Base-by-base conservation (phyloP, 2,329 filamentous ascomycete species). In the Allantophomopsis lycopodina region DNA sequence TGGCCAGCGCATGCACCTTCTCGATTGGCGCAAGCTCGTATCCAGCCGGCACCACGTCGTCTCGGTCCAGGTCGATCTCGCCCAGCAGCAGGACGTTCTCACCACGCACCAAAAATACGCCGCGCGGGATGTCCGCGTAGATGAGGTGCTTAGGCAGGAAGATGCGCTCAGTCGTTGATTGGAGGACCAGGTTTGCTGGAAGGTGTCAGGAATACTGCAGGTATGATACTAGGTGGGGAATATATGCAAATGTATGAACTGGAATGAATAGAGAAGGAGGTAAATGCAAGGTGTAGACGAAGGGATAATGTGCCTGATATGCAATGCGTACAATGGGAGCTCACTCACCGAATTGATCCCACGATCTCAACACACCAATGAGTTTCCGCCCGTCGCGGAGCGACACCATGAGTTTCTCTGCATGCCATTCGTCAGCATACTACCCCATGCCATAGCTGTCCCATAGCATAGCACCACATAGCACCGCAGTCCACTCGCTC, bases 21-120 rank as follows among this genome's bases (percentile, higher is more conserved):
- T 80, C 73, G 36, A 77, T 65, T 1, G 84, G 71, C 2, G 77
- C 86, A 46, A 59, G 55, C 51, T 75, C 65, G 46, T 82, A 86
- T 23, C 79, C 76, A 4, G 68, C 59, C 1, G 85, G 86, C 12
- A 86, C 70, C 42, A 93, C 79, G 59, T 98, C 91, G 60, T 98
- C 91, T 55, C 83, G 86, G 65, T 98, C 91, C 17, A 98, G 75
- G 58, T 98, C 91, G 52, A 98, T 94, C 62, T 96, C 93, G 31
- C 91, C 91, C 14, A 96, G 72, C 35, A 98, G 68, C 38, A 94
- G 69, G n/a, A 98, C 91, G 59, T 98, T 98, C 65, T 98, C 91
- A 49, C 91, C 91, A 43, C 91, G 73, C 35, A 98, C 85, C 30
- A 96, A 73, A 63, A 91, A 96, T 46, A 94, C 77, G 37, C 91